phyloP scores from a whole-genome alignment of 306 rosid genomes.

The Vicia faba region DNA sequence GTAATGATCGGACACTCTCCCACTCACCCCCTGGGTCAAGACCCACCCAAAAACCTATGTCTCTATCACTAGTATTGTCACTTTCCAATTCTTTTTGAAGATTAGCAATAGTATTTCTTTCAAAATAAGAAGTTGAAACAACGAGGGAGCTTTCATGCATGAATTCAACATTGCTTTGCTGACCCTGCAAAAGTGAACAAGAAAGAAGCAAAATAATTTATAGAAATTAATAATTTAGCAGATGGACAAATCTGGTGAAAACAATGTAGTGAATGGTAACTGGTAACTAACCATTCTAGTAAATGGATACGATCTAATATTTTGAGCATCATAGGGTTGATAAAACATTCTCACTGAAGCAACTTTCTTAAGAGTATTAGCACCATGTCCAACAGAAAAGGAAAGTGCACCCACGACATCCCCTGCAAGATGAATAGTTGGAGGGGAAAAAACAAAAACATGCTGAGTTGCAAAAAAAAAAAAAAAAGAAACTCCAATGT shows the following conservation, averaged over 20 bases:
- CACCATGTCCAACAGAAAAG: conserved; percentile 79
- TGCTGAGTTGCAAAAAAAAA: conserved; percentile 1
- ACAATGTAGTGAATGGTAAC: conserved; percentile 35
- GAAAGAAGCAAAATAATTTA: conserved; percentile 22
- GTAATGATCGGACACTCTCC: conserved; percentile 84
- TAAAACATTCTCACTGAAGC: conserved; percentile 75
- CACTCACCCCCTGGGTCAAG: conserved; percentile 63
- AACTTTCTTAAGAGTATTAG: conserved; percentile 65
- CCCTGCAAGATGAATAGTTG: conserved; percentile 52
- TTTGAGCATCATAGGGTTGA: conserved; percentile 58
- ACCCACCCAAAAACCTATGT: conserved; percentile 84
- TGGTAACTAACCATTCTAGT: conserved; percentile 63
- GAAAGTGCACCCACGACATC: conserved; percentile 92
- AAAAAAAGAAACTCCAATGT: neutral
- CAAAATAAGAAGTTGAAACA: conserved; percentile 81
- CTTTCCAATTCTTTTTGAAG: conserved; percentile 58
- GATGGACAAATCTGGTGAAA: conserved; percentile 20
- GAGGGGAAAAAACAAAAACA: conserved; percentile 26
- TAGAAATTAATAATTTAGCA: conserved; percentile 10
- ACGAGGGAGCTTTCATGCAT: conserved; percentile 56
- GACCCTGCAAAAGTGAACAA: conserved; percentile 47
- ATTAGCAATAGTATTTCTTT: conserved; percentile 70
- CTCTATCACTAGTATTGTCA: conserved; percentile 56
- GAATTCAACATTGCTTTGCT: conserved; percentile 55
- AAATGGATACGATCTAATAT: conserved; percentile 59